Evolutionary conservation across 129 eudicot genomes (phyloP).

Genomic region (Gnaphalium uliginosum): DNA sequence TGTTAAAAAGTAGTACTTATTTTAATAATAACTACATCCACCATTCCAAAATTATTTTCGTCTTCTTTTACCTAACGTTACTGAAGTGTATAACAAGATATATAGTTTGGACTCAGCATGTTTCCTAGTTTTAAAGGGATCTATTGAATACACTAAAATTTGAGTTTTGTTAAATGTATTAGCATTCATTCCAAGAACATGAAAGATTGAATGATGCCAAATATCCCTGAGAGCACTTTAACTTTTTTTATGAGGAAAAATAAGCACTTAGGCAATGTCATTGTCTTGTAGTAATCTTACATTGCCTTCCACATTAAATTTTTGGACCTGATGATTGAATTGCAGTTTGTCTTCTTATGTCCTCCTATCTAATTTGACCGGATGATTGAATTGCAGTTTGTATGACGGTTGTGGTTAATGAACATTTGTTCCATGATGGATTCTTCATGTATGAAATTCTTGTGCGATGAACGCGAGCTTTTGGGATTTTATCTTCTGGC

Average conservation of each 20-base stretch:
- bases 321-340: too few species aligned
- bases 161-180: not conserved
- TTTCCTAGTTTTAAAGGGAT: not conserved
- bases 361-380: not conserved
- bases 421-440: not conserved
- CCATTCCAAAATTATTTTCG: not conserved
- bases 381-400: not conserved
- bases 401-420: not conserved
- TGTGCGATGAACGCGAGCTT: slow-evolving; percentile 16
- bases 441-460: slow-evolving; percentile 30
- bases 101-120: not conserved
- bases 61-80: not conserved
- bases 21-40: not conserved
- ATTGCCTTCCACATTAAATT: too few species aligned
- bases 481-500: slow-evolving; percentile 17
- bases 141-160: too few species aligned
- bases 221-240: too few species aligned
- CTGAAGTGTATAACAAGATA: not conserved
- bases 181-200: not conserved
- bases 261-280: too few species aligned
- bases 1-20: too few species aligned
- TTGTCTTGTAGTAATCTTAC: too few species aligned
- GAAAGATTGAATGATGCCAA: not conserved
- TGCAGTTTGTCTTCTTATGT: not conserved
- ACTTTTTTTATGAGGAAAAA: too few species aligned